Evolutionary conservation across 768 basidiomycete genomes (phyloP).

Genomic region (Trametes meyenii): DNA sequence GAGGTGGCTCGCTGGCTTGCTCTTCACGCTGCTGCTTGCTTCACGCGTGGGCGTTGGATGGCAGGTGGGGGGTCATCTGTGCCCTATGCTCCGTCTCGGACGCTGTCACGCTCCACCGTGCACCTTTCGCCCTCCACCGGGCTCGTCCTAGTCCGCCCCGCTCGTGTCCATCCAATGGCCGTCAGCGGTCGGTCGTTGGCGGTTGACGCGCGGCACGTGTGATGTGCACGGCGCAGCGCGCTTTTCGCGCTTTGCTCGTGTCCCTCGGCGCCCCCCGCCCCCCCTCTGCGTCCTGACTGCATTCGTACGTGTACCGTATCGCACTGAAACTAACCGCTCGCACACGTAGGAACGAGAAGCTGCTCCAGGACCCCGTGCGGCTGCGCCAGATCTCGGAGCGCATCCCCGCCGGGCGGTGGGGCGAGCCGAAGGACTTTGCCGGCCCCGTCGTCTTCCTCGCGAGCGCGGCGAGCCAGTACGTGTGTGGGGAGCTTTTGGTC

Average conservation of each 20-base stretch:
- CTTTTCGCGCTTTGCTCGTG: no score
- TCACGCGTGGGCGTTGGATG: background rate
- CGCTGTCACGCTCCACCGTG: background rate
- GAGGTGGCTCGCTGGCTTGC: background rate
- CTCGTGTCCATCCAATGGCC: no score
- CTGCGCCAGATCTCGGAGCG: constrained; percentile 70
- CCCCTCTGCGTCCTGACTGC: background rate
- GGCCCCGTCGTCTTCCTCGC: constrained; percentile 71
- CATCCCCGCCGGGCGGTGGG: constrained; percentile 73
- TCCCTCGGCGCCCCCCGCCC: background rate
- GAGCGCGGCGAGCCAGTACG: constrained; percentile 63
- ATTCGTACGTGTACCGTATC: no score
- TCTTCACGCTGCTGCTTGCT: background rate
- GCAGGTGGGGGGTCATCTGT: background rate
- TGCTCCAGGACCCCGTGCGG: constrained; percentile 62
- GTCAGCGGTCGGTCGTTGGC: no score
- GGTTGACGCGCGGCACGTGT: no score
- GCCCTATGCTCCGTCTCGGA: background rate
- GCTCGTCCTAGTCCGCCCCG: no score
- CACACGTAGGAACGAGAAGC: constrained; percentile 58
- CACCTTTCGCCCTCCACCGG: no score
- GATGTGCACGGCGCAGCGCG: no score
- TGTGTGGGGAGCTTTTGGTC: constrained; percentile 67
- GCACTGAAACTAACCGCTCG: no score
- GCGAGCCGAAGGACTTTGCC: constrained; percentile 64